A percentile compares a stretch with the other conserved stretches of the same genome.
Conservation (phyloP, 169 alveolate species). For the Eimeria necatrix region DNA sequence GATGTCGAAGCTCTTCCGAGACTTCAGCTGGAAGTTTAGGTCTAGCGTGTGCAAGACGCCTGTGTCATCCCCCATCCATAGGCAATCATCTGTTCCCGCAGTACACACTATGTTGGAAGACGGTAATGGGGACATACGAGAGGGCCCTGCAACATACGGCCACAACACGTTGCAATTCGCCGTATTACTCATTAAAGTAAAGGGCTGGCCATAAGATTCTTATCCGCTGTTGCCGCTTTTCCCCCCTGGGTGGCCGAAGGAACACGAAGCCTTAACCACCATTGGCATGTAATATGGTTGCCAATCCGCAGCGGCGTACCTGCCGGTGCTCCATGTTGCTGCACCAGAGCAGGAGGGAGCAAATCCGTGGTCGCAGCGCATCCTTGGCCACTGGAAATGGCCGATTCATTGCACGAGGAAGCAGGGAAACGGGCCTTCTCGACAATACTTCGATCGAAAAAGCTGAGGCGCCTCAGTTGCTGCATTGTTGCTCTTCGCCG, state of each 20-base stretch:
- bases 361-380: not conserved
- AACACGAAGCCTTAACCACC: not conserved
- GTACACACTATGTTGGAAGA: conserved; percentile 66
- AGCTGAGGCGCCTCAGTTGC: conserved; percentile 78
- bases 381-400: not conserved
- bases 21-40: conserved; percentile 22
- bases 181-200: not conserved
- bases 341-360: conserved; percentile 12
- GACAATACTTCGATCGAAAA: conserved; percentile 73
- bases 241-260: no score
- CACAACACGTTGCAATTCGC: not conserved
- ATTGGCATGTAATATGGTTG: not conserved
- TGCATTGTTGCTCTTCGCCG: conserved; percentile 43
- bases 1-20: conserved; percentile 62
- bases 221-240: not conserved
- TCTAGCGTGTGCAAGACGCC: conserved; percentile 62
- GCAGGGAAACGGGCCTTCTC: conserved; percentile 2
- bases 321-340: conserved; percentile 60
- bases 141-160: conserved; percentile 19
- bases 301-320: not conserved
- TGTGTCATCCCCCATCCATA: conserved; percentile 74
- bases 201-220: not conserved
- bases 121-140: conserved; percentile 57
- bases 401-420: not conserved
- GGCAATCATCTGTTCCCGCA: conserved; percentile 65